Conservation (phyloP, 345 rosid species). For the Citrus glauca region DNA sequence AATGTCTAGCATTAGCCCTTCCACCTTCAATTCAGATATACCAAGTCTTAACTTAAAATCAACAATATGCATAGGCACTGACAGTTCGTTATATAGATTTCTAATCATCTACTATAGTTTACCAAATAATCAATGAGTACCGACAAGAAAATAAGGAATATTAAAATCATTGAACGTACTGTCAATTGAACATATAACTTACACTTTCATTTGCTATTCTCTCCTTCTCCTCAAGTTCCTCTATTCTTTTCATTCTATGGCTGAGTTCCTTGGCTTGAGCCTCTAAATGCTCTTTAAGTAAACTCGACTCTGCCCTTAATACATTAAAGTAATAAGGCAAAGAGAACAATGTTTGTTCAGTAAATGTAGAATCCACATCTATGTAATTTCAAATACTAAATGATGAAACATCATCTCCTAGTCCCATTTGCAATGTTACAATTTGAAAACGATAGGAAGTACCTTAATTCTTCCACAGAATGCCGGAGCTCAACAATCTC, state of each 20-base stretch:
- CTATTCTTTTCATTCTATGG: constrained; percentile 63
- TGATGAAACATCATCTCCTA: not conserved
- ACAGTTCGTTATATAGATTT: not conserved
- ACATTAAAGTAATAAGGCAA: constrained; percentile 23
- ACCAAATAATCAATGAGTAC: not conserved
- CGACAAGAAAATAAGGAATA: not conserved
- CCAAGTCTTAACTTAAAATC: constrained; percentile 4
- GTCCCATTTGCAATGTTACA: not conserved
- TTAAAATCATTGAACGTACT: not conserved
- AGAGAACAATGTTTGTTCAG: constrained; percentile 19
- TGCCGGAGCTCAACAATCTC: constrained; percentile 78
- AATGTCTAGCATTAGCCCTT: constrained; percentile 96
- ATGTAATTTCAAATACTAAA: not conserved
- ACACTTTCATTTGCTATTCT: constrained; percentile 93
- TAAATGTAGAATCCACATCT: not conserved
- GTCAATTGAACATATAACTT: constrained; percentile 23
- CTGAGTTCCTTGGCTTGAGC: constrained; percentile 75
- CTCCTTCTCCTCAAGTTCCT: constrained; percentile 88
- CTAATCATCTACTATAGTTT: not conserved
- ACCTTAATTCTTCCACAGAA: constrained; percentile 80
- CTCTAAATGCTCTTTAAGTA: constrained; percentile 65
- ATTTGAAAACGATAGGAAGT: constrained; percentile 11
- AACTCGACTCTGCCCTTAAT: constrained; percentile 76
- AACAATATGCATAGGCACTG: not conserved
- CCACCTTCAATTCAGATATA: constrained; percentile 47